Base-by-base conservation (phyloP, 352 stramenopile genomes). In the Phytophthora pseudosyringae region DNA sequence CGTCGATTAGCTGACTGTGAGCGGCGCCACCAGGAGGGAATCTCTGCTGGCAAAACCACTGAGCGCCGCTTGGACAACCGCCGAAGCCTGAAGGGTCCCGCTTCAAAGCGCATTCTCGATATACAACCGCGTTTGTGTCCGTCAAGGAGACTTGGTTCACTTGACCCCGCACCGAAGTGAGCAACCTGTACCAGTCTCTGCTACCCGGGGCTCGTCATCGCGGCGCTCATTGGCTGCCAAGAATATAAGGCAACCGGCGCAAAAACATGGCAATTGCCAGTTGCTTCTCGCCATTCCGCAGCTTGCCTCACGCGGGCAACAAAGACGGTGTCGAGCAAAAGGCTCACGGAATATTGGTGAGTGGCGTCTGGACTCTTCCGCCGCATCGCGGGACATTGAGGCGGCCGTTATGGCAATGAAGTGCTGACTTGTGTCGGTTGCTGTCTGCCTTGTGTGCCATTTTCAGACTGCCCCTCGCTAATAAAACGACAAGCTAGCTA, bases 181-280 rank as follows among this genome's bases (percentile, higher is more conserved):
- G n/a, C n/a, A n/a, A n/a, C n/a, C n/a, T n/a, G n/a, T 21, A 2
- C 21, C 21, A 21, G 21, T 21, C 21, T 21, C 21, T 21, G 21
- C 1, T 21, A 21, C 21, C 21, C 21, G 21, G 21, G 21, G 47
- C 47, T 67, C 32, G 49, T 60, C 49, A 59, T 41, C 47, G 9
- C 49, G 0, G 8, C 28, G 40, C 28, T 68, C 25, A 71, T 71
- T 71, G 63, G 63, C 63, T 71, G 47, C 31, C 29, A 5, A 43
- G 53, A 63, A 50, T 61, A 59, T 52, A 55, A 44, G 33, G 12
- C 41, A 54, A 55, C 29, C 29, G 46, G 44, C 18, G 16, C 50
- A 53, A 33, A 62, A 31, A 31, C 55, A 49, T 21, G 45, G 6
- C 33, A n/a, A 8, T n/a, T 18, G 46, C 21, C 15, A 15, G 12